Percentiles rank a stretch among this genome's conserved stretches.
Evolutionary conservation across 176 grass and related monocot species (phyloP).

Genomic region (Phyllostachys edulis): DNA sequence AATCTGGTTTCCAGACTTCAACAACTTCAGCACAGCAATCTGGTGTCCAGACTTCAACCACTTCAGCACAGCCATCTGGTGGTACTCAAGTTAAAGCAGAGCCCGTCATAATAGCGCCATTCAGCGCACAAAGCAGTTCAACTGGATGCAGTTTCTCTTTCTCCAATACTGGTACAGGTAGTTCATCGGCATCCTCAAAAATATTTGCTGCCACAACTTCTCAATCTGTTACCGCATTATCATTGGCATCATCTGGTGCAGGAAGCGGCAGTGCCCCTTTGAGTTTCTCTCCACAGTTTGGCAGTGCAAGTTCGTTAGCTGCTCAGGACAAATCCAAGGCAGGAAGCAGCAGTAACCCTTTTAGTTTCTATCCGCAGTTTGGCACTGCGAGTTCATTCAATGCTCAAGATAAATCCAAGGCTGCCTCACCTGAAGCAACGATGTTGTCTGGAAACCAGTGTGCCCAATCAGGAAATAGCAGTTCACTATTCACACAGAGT

Average conservation of each 20-base stretch:
- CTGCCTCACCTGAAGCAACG: background rate
- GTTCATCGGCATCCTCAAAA: constrained; percentile 1
- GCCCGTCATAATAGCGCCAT: background rate
- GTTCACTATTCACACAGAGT: constrained; percentile 3
- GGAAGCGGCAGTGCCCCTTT: background rate
- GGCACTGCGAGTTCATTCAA: background rate
- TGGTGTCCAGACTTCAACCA: background rate
- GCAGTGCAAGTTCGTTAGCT: constrained; percentile 25
- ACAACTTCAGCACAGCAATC: background rate
- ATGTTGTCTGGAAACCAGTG: constrained; percentile 17
- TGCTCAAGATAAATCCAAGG: constrained; percentile 15
- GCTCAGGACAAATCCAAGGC: constrained; percentile 29
- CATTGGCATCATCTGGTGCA: constrained; percentile 9
- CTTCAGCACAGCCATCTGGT: constrained; percentile 6
- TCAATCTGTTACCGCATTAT: constrained; percentile 11
- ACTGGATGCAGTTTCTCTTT: constrained; percentile 31
- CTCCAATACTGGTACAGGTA: constrained; percentile 11
- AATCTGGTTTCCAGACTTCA: constrained; percentile 1
- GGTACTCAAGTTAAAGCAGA: background rate
- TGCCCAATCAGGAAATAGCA: constrained; percentile 27
- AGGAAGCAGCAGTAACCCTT: constrained; percentile 2
- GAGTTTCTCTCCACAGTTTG: constrained; percentile 1
- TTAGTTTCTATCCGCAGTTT: constrained; percentile 26
- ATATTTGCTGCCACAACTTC: background rate
- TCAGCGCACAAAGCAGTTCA: constrained; percentile 10